Evolutionary conservation across 2,329 filamentous ascomycete species (phyloP).

Genomic region (Paecilomyces fulvus): DNA sequence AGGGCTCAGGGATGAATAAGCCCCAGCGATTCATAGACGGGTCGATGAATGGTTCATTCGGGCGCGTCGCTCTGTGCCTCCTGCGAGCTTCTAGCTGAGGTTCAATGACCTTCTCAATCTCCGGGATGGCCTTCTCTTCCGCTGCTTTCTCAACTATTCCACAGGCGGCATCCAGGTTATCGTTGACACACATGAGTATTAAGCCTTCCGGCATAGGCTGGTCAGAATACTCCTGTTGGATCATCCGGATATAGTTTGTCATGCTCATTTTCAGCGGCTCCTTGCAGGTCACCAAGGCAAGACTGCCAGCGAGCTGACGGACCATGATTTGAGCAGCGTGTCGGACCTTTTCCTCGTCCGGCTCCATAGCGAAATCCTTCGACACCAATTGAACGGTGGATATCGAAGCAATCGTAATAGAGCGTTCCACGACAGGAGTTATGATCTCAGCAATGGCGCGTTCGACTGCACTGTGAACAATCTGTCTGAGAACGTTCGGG

Average conservation of each 20-base stretch:
- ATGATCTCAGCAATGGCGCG: conserved; percentile 94
- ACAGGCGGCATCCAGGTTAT: conserved; percentile 89
- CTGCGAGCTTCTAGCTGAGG: conserved; percentile 68
- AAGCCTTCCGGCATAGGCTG: conserved; percentile 84
- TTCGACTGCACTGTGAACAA: conserved; percentile 78
- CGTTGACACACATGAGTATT: conserved; percentile 97
- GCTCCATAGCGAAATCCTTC: conserved; percentile 93
- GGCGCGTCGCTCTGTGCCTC: conserved; percentile 63
- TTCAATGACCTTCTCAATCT: conserved; percentile 92
- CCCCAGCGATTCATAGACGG: conserved; percentile 80
- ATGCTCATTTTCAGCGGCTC: conserved; percentile 94
- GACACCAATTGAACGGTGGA: conserved; percentile 91
- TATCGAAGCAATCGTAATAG: conserved; percentile 95
- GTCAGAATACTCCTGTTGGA: conserved; percentile 55
- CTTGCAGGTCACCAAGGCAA: conserved; percentile 96
- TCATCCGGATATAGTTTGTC: conserved; percentile 91
- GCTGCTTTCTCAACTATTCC: conserved; percentile 92
- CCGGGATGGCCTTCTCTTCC: conserved; percentile 82
- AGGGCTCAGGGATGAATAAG: conserved; percentile 87
- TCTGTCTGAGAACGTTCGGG: conserved; percentile 56
- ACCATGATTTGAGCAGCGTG: conserved; percentile 89
- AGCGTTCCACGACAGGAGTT: conserved; percentile 91
- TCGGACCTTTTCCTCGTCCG: conserved; percentile 77
- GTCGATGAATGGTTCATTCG: conserved; percentile 78
- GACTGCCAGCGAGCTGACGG: conserved; percentile 83